Evolutionary conservation across 805 yeast species (phyloP).

Genomic region (Yueomyces sp.): DNA sequence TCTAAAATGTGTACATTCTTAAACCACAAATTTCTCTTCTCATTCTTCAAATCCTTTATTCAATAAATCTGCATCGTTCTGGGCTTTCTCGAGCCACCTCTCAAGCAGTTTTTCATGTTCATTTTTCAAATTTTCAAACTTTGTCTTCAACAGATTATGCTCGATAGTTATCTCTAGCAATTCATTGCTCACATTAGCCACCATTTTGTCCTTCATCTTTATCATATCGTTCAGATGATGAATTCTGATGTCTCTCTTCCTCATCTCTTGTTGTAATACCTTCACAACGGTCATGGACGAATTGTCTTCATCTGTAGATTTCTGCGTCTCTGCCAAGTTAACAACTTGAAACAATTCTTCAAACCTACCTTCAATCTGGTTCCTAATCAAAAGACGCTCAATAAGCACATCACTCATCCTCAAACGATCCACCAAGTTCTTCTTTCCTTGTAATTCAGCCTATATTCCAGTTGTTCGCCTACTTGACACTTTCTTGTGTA

Average conservation of each 20-base stretch:
- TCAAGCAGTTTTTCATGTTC: conserved; percentile 40
- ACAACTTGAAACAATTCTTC: conserved; percentile 8
- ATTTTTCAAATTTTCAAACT: conserved; percentile 24
- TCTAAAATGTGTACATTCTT: too few species aligned
- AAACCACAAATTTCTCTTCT: neutral
- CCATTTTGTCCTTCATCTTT: conserved; percentile 37
- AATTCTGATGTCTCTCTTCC: conserved; percentile 14
- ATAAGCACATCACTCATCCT: conserved; percentile 7
- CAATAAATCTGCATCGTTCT: conserved; percentile 45
- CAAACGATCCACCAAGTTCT: too few species aligned
- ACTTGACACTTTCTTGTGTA: too few species aligned
- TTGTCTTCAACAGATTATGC: conserved; percentile 25
- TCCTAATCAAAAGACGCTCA: conserved; percentile 8
- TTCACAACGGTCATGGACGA: neutral
- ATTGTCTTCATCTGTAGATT: neutral
- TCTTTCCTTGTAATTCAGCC: too few species aligned
- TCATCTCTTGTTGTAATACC: neutral
- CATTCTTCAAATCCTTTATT: conserved; percentile 21
- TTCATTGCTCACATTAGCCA: conserved; percentile 56
- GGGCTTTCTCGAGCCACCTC: conserved; percentile 48
- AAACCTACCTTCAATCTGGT: conserved; percentile 10
- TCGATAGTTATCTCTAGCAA: conserved; percentile 49
- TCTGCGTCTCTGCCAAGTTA: neutral
- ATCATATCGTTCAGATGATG: conserved; percentile 17
- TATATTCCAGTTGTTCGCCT: too few species aligned